Evolutionary conservation across 495 filamentous ascomycete genomes (phyloP), one percentile per base, ranked within the genome.

Genomic region (Extremus antarcticus): DNA sequence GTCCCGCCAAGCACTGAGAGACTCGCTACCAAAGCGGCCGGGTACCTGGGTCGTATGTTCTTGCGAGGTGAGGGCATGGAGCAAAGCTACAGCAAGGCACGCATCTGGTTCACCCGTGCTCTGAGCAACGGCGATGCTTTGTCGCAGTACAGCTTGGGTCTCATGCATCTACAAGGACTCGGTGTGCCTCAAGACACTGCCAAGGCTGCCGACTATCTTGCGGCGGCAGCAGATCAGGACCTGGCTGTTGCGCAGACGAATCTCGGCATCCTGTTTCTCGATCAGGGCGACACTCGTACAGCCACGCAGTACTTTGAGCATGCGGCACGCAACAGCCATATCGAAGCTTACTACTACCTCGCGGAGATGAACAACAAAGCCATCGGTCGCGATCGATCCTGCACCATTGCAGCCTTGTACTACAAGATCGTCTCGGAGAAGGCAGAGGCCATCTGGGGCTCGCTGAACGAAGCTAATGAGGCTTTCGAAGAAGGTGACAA

Each of bases 371-470:
- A 80, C 47, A 82, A 90, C 57, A 79, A 86, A 52, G 91, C 88
- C 0, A 74, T 94, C 49, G 88, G 86, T 16, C 74, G 86, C 45
- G 87, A 95, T 47, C 79, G 83, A 55, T 86, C 85, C 38, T 99
- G 92, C 65, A 77, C 73, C 21, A 71, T 88, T 49, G 92, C 94
- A 13, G 80, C 89, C 22, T 78, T 79, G 16, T 95, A 94, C 65
- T 99, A 96, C 74, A 99, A 99, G 73, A 85, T 82, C 62, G 91
- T 97, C 2, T 84, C 89, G 1, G 92, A 99, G 68, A 88, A 84
- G 53, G 87, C 87, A 9, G 94, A 97, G 67, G 74, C 77, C 2
- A 74, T 95, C 13, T 84, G 94, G 39, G 89, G 88, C 1, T 85
- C 89, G 3, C 88, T 95, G 69, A 71, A 73, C 9, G 91, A 96